Percentiles rank a stretch among this genome's conserved stretches.
Evolutionary conservation across 257 asterid species (phyloP).

Genomic region (Ligustrum vulgare): DNA sequence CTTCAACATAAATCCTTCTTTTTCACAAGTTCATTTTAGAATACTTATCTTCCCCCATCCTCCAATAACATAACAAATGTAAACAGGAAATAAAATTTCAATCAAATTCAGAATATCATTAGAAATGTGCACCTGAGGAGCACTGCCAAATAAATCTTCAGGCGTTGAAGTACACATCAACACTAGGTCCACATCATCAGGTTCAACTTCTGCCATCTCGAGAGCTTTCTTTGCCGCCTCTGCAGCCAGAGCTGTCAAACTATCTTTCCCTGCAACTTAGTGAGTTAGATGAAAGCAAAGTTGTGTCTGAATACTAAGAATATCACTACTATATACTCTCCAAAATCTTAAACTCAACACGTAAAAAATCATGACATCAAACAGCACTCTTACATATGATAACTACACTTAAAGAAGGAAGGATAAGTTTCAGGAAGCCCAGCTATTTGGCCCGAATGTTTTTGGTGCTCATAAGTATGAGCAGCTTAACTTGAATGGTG

Average conservation of each 20-base stretch:
- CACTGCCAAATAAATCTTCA: constrained; percentile 87
- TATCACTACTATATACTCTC: neutral
- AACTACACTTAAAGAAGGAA: neutral
- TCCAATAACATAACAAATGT: neutral
- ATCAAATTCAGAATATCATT: neutral
- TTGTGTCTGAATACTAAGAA: neutral
- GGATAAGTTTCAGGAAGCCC: neutral
- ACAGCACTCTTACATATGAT: neutral
- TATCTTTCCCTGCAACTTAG: constrained; percentile 62
- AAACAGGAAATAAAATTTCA: neutral
- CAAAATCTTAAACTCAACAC: neutral
- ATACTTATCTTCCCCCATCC: neutral
- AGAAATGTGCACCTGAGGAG: constrained; percentile 67
- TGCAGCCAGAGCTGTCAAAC: constrained; percentile 57
- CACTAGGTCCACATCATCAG: constrained; percentile 75
- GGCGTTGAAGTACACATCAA: constrained; percentile 89
- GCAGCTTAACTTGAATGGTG: neutral
- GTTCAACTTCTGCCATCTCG: constrained; percentile 82
- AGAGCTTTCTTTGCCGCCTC: constrained; percentile 91
- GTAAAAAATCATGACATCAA: neutral
- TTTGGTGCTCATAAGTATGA: neutral
- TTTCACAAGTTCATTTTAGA: neutral
- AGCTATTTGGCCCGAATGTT: neutral
- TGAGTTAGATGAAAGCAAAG: neutral
- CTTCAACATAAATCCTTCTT: neutral